Conservation (phyloP, 306 rosid species). For the Fagus crenata region DNA sequence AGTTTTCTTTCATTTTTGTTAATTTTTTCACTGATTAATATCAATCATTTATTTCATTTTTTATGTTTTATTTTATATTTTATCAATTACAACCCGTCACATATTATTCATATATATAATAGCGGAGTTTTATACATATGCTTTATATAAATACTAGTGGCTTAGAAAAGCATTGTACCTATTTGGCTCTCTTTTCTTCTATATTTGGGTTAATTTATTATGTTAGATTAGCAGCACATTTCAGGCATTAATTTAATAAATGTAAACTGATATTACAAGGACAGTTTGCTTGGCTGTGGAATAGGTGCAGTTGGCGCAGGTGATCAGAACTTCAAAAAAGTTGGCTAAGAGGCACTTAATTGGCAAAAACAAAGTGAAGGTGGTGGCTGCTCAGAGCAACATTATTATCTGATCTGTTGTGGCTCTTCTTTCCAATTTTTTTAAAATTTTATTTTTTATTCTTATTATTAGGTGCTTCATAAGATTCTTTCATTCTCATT, state of each 20-base stretch:
- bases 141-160: too few relatives aligned
- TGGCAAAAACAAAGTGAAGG: constrained; percentile 48
- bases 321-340: constrained; percentile 35
- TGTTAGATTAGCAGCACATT: too few relatives aligned
- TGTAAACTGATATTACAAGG: constrained; percentile 36
- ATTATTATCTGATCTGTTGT: constrained; percentile 61
- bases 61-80: too few relatives aligned
- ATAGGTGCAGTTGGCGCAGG: constrained; percentile 44
- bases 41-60: too few relatives aligned
- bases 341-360: constrained; percentile 38
- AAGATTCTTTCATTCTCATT: constrained; percentile 34
- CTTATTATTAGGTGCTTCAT: constrained; percentile 27
- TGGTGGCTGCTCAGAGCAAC: constrained; percentile 60
- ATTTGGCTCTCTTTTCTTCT: too few relatives aligned
- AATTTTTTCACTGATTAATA: too few relatives aligned
- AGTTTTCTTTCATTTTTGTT: neutral
- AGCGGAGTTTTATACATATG: too few relatives aligned
- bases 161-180: too few relatives aligned
- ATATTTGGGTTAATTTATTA: too few relatives aligned
- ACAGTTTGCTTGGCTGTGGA: constrained; percentile 63
- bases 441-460: neutral
- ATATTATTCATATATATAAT: too few relatives aligned
- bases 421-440: constrained; percentile 31
- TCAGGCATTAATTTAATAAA: neutral
- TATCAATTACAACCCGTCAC: too few relatives aligned